Base-by-base conservation (phyloP, 2,329 filamentous ascomycete genomes). In the Myriosclerotinia curreyana region DNA sequence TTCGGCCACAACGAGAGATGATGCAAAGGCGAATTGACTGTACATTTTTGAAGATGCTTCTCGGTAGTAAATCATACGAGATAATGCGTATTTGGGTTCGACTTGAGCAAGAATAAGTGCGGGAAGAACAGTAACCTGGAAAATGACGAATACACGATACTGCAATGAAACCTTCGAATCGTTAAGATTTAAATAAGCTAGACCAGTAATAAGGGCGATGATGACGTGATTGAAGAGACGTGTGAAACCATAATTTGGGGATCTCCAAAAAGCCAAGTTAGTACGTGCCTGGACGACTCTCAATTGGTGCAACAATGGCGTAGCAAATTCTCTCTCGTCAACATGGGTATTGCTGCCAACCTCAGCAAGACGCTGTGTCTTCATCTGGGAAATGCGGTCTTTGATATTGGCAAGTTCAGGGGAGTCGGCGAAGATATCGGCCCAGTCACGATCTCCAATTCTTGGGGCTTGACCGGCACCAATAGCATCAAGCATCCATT, bases 21-120 rank as follows among this genome's bases (percentile, higher is more conserved):
- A 77, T 0, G 88, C 87, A 71, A 96, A 96, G 2, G 89, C 89
- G 66, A 91, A 86, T 54, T 89, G 85, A 66, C 85, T 88, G 81
- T 96, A 96, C 76, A 93, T 92, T 79, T 96, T 96, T 64, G 88
- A 87, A 20, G 90, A 89, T 22, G 89, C 84, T 77, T 96, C 92
- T 65, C 92, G 89, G 81, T 93, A 95, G 79, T 91, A 93, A 68
- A 96, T 88, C 73, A 90, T 82, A 51, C 92, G 85, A 67, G 89
- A 87, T 71, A 93, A 80, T 73, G 92, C 88, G 75, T 90, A 96
- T 79, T 92, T 93, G 49, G 89, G 86, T 76, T 96, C 89, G 62
- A 96, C 89, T 73, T 96, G 91, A 0, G 87, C 86, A 64, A 96
- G 85, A 75, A 96, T 91, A 38, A 96, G 81, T 1, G 90, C 90